These are phyloP conservation scores for Isabelozyma gotoi DNA, from an alignment of 805 yeast species.

Conservation along the genomic window DNA sequence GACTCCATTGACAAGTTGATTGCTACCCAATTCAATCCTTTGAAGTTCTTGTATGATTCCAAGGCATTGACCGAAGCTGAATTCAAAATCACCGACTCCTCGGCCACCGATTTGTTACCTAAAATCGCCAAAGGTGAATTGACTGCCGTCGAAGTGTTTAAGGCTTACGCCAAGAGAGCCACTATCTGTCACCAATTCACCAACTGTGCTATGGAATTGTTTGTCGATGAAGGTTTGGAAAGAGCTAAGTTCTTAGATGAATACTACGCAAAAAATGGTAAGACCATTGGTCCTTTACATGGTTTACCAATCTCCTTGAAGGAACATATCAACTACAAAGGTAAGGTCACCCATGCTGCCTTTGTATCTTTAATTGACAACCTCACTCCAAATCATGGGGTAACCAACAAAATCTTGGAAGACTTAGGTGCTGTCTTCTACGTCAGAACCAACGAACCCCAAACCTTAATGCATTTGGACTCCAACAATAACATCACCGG, in stretches of 20 bases:
- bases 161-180: slow-evolving; percentile 44
- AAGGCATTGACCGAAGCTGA: slow-evolving; percentile 34
- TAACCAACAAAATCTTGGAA: slow-evolving; percentile 32
- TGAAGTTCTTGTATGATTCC: slow-evolving; percentile 32
- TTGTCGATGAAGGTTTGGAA: slow-evolving; percentile 58
- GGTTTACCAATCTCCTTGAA: slow-evolving; percentile 67
- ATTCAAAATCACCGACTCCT: slow-evolving; percentile 37
- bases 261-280: slow-evolving; percentile 44
- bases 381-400: slow-evolving; percentile 27
- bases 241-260: slow-evolving; percentile 58
- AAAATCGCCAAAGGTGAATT: slow-evolving; percentile 33
- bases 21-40: slow-evolving; percentile 33
- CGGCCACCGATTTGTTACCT: slow-evolving; percentile 23
- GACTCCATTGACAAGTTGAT: slow-evolving; percentile 28
- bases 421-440: slow-evolving; percentile 44
- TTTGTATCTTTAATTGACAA: slow-evolving; percentile 36
- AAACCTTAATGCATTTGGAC: slow-evolving; percentile 45
- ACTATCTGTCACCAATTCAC: slow-evolving; percentile 44
- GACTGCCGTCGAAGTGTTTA: slow-evolving; percentile 35
- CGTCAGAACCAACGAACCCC: slow-evolving; percentile 45
- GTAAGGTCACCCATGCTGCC: slow-evolving; percentile 37
- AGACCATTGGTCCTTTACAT: slow-evolving; percentile 59
- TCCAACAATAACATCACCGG: slow-evolving; percentile 41
- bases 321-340: slow-evolving; percentile 42
- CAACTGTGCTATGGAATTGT: slow-evolving; percentile 43